Evolutionary conservation across 2,329 filamentous ascomycete species (phyloP).

Genomic region (Byssochlamys sp.): DNA sequence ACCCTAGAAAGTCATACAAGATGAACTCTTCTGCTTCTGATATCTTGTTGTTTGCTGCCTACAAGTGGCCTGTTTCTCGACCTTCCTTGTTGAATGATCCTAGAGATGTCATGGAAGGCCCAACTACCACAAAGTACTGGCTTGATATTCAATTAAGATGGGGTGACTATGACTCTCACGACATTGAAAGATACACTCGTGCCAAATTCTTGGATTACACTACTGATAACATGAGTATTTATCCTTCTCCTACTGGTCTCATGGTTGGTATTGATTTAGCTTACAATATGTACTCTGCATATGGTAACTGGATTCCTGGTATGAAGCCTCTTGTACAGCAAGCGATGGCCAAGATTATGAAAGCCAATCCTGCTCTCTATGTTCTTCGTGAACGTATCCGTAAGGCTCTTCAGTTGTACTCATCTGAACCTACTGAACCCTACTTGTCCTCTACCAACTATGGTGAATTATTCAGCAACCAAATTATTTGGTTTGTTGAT

Average conservation of each 20-base stretch:
- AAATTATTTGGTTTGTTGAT: constrained; percentile 97
- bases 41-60: constrained; percentile 88
- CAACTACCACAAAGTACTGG: constrained; percentile 98
- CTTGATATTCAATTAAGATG: constrained; percentile 92
- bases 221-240: constrained; percentile 96
- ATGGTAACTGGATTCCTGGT: constrained; percentile 96
- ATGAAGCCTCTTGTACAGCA: constrained; percentile 91
- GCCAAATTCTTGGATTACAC: constrained; percentile 99
- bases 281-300: constrained; percentile 96
- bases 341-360: constrained; percentile 99
- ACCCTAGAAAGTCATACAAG: constrained; percentile 98
- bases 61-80: constrained; percentile 96
- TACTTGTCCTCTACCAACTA: constrained; percentile 99
- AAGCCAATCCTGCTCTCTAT: constrained; percentile 92
- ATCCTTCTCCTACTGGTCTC: constrained; percentile 87
- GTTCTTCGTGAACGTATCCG: constrained; percentile 94
- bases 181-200: constrained; percentile 93
- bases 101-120: constrained; percentile 87
- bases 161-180: constrained; percentile 96
- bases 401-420: constrained; percentile 94
- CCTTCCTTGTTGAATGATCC: constrained; percentile 91
- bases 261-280: constrained; percentile 97
- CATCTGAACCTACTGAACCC: constrained; percentile 96
- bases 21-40: constrained; percentile 99
- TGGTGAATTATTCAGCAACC: constrained; percentile 96